Base-by-base conservation (phyloP, 345 rosid species). In the Dovyalis caffra region DNA sequence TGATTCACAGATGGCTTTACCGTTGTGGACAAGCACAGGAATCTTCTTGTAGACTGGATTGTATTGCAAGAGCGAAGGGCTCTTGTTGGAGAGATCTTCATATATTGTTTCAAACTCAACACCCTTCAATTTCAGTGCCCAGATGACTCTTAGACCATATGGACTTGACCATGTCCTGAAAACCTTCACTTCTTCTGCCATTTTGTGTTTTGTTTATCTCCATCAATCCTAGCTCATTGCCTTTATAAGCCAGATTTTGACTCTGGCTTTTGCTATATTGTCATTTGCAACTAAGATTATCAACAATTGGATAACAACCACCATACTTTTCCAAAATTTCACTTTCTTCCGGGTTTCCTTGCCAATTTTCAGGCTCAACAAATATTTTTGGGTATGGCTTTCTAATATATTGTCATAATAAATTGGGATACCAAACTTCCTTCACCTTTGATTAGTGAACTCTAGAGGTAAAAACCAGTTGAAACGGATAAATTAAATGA, bases 111-210 rank as follows among this genome's bases (percentile, higher is more conserved):
- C 71, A 16, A 38, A 45, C 26, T 45, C 21, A 8, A 68, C 47
- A 25, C 71, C 71, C 35, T 68, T 68, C 33, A 40, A 49, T 16
- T 29, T 68, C 34, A 68, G 35, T 25, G 71, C 71, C 71, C 56
- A 68, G 31, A 68, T 18, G 14, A 68, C 14, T 29, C 71, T 68
- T 28, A 65, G 8, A 29, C 20, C 35, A 5, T 28, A 29, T 26
- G 65, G 34, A 29, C 65, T 62, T 62, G 65, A 0, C 65, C 34
- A 62, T 0, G 65, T 0, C 8, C 35, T 62, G 11, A 66, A 25
- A 26, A 38, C 51, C n/a, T 23, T n/a, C 10, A 43, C 2, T 28
- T 67, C 70, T 31, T 62, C 65, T 29, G 65, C 65, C 65, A 62
- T 62, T 18, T 0, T 28, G 3, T 15, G 18, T 31, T 62, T 18